Base-by-base conservation (phyloP, 345 rosid genomes). In the Acer negundo region DNA sequence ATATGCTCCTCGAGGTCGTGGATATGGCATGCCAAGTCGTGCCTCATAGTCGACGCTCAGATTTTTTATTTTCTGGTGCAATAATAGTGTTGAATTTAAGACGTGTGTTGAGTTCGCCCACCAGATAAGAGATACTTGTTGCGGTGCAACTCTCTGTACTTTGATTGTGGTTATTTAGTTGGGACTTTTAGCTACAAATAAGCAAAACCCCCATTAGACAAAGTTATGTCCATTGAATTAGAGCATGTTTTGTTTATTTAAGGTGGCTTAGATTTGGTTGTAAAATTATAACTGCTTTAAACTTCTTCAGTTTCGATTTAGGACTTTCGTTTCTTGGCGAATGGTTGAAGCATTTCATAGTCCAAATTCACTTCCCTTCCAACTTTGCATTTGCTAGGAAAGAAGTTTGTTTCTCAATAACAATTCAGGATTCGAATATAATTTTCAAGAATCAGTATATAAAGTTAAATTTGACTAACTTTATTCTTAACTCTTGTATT, bases 21-120 rank as follows among this genome's bases (percentile, higher is more conserved):
- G 84, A 56, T 77, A 74, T 31, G 81, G 76, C 75, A 44, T 47
- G 69, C 11, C 55, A 0, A 62, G 44, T 24, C 76, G 69, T 22
- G 15, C 49, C 44, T 62, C 62, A 11, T 77, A 77, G 68, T 62
- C 22, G 17, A 62, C 44, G 6, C 7, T 22, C 19, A 10, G 20
- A 65, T 35, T 35, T 35, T 3, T 35, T 42, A 8, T 42, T 42
- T 23, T 31, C 3, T 62, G 65, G 17, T 8, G 53, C 3, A 66
- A 55, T 35, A 35, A 66, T 56, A 56, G 63, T 49, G 66, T 67
- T 75, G 11, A 23, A 35, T 40, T 56, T 75, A 20, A 51, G 62
- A 28, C 51, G 61, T 75, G 70, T 11, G 4, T 66, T 4, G 15
- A 53, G 19, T 3, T 16, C 51, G 35, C 35, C 12, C 20, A n/a